These are phyloP conservation scores for Lachancea sp. DNA, from an alignment of 805 yeast genomes.

Conservation along the genomic window DNA sequence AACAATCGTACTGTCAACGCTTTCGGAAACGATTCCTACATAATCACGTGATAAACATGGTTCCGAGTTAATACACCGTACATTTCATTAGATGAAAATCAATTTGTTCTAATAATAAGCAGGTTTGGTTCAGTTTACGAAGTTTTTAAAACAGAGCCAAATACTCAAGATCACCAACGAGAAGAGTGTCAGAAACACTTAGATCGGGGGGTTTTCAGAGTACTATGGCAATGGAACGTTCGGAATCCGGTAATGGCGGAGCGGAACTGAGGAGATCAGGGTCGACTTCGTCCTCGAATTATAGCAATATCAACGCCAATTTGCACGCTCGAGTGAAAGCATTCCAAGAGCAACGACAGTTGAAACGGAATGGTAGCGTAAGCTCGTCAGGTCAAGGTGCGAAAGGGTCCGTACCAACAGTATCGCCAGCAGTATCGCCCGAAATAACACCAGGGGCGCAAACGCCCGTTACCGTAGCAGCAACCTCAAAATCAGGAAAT, in stretches of 20 bases:
- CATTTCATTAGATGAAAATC: no score
- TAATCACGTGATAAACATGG: no score
- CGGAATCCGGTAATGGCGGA: slow-evolving; percentile 3
- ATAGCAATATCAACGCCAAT: slow-evolving; percentile 52
- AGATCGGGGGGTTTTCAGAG: background rate
- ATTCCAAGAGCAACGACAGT: slow-evolving; percentile 74
- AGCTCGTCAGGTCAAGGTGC: slow-evolving; percentile 16
- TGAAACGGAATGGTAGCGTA: slow-evolving; percentile 34
- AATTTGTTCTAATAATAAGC: no score
- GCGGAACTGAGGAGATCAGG: slow-evolving; percentile 13
- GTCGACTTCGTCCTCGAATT: slow-evolving; percentile 28
- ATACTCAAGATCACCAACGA: background rate
- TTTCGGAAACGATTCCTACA: no score
- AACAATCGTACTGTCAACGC: no score
- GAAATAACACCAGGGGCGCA: background rate
- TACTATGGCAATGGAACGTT: slow-evolving; percentile 1
- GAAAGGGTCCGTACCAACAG: background rate
- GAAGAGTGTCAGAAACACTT: background rate
- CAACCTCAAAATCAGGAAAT: no score
- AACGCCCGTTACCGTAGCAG: background rate
- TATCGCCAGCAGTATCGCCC: slow-evolving; percentile 12
- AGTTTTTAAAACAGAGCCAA: background rate
- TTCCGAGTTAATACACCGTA: no score
- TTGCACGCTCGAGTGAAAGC: slow-evolving; percentile 84
- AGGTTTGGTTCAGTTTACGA: no score